Percentiles rank a stretch among this genome's conserved stretches.
These are phyloP conservation scores for Hygrophorus pudorinus DNA, from an alignment of 768 basidiomycete genomes.

Conservation along the genomic window DNA sequence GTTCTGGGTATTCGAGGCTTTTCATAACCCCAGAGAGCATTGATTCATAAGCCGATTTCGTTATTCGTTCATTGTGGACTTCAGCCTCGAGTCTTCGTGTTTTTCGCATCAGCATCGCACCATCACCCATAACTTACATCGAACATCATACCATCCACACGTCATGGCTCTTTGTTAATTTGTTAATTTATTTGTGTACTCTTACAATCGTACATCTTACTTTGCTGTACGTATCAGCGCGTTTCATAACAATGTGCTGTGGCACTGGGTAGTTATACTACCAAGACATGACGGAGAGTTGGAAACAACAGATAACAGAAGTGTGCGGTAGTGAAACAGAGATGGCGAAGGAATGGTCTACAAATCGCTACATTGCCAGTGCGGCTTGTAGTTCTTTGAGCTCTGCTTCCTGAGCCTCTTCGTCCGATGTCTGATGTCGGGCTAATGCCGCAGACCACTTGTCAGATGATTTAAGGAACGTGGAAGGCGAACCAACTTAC, in stretches of 20 bases:
- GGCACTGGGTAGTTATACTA: neutral
- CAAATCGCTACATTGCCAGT: constrained; percentile 58
- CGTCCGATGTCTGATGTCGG: constrained; percentile 37
- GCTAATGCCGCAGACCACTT: constrained; percentile 1
- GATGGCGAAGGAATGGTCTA: constrained; percentile 9
- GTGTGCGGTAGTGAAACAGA: constrained; percentile 14
- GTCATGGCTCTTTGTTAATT: constrained; percentile 14
- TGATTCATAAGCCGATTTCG: no score
- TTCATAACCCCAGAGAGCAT: constrained; percentile 9
- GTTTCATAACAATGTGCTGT: constrained; percentile 1
- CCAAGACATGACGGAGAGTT: constrained; percentile 13
- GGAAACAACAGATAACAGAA: constrained; percentile 13
- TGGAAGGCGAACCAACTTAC: constrained; percentile 27
- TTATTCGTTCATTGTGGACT: constrained; percentile 16
- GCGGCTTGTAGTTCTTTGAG: constrained; percentile 83
- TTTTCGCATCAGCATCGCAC: constrained; percentile 16
- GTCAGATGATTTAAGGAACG: neutral
- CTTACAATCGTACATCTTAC: constrained; percentile 5
- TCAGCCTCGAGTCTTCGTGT: constrained; percentile 17
- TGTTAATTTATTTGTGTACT: constrained; percentile 10
- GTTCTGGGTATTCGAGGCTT: constrained; percentile 59
- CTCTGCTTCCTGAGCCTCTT: constrained; percentile 89
- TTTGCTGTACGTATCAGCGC: constrained; percentile 10
- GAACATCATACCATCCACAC: constrained; percentile 19
- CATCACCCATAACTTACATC: constrained; percentile 21